Conservation (phyloP, 345 rosid genomes). For the Xanthoceras sorbifolium region DNA sequence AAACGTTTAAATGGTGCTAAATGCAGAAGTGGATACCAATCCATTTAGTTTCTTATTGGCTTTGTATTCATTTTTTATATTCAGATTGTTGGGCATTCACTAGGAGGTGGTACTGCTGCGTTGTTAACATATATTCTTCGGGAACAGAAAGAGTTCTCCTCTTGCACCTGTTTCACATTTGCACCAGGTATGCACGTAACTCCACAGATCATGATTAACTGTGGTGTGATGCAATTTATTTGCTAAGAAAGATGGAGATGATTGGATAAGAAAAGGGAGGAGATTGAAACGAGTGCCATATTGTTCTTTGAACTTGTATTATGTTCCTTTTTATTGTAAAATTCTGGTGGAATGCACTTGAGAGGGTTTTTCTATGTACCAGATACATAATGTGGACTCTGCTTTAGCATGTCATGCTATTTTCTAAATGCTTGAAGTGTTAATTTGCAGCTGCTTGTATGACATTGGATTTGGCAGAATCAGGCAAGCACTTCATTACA, state of each 20-base stretch:
- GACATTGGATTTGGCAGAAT: conserved; percentile 99
- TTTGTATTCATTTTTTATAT: conserved; percentile 13
- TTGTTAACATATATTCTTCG: conserved; percentile 86
- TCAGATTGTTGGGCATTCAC: conserved; percentile 96
- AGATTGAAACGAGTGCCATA: background rate
- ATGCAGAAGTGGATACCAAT: too few species aligned
- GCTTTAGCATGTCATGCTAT: conserved; percentile 3
- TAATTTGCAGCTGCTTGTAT: conserved; percentile 87
- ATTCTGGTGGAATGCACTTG: background rate
- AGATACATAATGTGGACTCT: background rate
- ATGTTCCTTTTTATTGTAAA: background rate
- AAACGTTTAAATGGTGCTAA: too few species aligned
- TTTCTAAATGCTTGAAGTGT: conserved; percentile 30
- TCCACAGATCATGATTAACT: background rate
- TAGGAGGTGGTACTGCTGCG: conserved; percentile 99
- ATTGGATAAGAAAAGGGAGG: background rate
- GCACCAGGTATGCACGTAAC: conserved; percentile 69
- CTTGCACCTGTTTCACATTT: conserved; percentile 83
- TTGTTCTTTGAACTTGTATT: background rate
- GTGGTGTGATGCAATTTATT: background rate
- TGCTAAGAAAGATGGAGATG: background rate
- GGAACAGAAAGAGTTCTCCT: conserved; percentile 79
- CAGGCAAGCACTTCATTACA: conserved; percentile 87
- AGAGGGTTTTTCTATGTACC: background rate
- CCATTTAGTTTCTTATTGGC: too few species aligned